Percentiles rank a stretch among this genome's conserved stretches.
These are phyloP conservation scores for Colletotrichum shisoi DNA, from an alignment of 2,329 filamentous ascomycete species.

Conservation along the genomic window DNA sequence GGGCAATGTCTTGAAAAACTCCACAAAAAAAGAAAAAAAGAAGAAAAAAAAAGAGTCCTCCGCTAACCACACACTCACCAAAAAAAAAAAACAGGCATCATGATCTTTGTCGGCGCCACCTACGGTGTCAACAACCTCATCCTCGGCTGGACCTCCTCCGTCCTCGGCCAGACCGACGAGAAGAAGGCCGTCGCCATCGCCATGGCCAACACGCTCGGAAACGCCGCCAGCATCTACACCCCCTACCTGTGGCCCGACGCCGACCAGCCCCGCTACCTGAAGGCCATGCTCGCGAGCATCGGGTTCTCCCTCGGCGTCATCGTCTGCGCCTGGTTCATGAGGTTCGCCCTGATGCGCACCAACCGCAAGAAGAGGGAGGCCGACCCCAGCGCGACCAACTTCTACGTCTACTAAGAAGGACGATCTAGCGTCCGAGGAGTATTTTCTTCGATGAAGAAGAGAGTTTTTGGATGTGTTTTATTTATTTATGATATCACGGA, in stretches of 20 bases:
- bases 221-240: slow-evolving; percentile 39
- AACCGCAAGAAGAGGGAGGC: slow-evolving; percentile 48
- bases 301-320: slow-evolving; percentile 48
- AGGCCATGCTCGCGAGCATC: slow-evolving; percentile 42
- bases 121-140: slow-evolving; percentile 55
- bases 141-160: slow-evolving; percentile 53
- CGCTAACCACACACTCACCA: neutral
- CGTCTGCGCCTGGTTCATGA: slow-evolving; percentile 50
- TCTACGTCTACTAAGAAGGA: slow-evolving; percentile 44
- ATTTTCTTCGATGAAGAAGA: no score
- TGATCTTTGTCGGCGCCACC: slow-evolving; percentile 49
- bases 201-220: slow-evolving; percentile 39
- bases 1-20: no score
- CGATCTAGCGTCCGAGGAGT: no score
- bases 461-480: no score
- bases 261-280: slow-evolving; percentile 37
- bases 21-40: no score
- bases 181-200: slow-evolving; percentile 57
- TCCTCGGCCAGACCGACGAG: slow-evolving; percentile 56
- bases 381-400: slow-evolving; percentile 43
- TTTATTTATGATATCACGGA: no score
- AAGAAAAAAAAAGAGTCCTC: no score
- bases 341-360: slow-evolving; percentile 46
- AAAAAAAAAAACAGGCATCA: slow-evolving; percentile 44
- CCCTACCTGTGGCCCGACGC: slow-evolving; percentile 40